Percentiles rank a stretch among this genome's conserved stretches.
Evolutionary conservation across 2,329 filamentous ascomycete genomes (phyloP).

Genomic region (Orbilia javanica): DNA sequence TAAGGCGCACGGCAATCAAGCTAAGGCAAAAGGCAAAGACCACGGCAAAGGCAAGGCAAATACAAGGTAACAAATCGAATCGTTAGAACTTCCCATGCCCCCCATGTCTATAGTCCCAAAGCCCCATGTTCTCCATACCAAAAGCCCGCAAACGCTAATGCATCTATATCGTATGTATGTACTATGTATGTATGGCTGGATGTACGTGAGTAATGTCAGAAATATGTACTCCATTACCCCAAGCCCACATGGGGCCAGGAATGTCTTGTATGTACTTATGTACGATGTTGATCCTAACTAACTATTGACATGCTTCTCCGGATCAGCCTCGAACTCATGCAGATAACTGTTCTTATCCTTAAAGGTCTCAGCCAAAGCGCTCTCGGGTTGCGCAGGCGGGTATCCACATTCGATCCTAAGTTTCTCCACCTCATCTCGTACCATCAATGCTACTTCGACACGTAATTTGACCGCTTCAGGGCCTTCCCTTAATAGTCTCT

Average conservation of each 20-base stretch:
- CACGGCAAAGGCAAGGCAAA: conserved; percentile 11
- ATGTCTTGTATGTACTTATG: neutral
- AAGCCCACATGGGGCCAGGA: neutral
- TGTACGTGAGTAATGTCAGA: neutral
- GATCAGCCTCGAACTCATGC: conserved; percentile 51
- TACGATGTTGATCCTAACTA: no score
- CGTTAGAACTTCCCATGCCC: conserved; percentile 9
- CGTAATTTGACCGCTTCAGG: conserved; percentile 81
- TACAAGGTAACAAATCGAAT: conserved; percentile 21
- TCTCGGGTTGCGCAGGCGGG: conserved; percentile 82
- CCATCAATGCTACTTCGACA: conserved; percentile 81
- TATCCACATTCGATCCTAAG: conserved; percentile 79
- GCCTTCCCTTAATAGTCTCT: conserved; percentile 70
- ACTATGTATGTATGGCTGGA: neutral
- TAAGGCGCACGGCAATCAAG: conserved; percentile 15
- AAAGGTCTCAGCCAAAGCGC: conserved; percentile 82
- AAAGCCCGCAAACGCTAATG: conserved; percentile 10
- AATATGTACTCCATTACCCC: neutral
- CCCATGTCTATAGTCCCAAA: neutral
- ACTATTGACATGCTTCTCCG: conserved; percentile 52
- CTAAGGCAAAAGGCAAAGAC: conserved; percentile 19
- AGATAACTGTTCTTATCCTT: conserved; percentile 40
- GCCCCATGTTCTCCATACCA: conserved; percentile 3
- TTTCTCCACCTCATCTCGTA: conserved; percentile 84
- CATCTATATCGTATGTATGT: neutral